These are phyloP conservation scores for Phaeolepiota aurea DNA, from an alignment of 768 basidiomycete species.

Conservation along the genomic window DNA sequence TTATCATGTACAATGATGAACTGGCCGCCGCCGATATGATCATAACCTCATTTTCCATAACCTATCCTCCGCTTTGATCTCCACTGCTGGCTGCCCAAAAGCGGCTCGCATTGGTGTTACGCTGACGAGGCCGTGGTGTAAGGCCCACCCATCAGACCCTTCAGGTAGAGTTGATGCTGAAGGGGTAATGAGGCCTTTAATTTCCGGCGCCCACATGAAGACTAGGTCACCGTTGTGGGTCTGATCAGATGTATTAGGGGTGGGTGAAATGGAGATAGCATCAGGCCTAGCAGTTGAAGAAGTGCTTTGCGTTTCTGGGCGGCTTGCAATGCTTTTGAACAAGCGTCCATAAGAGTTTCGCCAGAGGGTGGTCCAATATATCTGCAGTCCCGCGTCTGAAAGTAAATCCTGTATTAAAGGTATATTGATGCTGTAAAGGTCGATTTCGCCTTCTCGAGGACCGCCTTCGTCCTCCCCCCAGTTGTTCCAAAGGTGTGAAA, in stretches of 20 bases:
- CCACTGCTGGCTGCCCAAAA: conserved; percentile 53
- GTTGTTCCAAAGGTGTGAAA: conserved; percentile 69
- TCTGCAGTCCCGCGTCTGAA: conserved; percentile 48
- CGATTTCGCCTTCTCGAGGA: conserved; percentile 55
- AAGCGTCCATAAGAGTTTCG: conserved; percentile 77
- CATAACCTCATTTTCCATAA: conserved; percentile 56
- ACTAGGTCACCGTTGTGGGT: conserved; percentile 29
- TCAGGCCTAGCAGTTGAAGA: conserved; percentile 31
- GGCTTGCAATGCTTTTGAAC: conserved; percentile 45
- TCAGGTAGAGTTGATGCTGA: conserved; percentile 48
- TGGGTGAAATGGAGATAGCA: conserved; percentile 17
- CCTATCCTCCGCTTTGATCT: conserved; percentile 27
- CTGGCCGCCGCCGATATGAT: conserved; percentile 7
- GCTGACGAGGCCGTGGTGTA: conserved; percentile 60
- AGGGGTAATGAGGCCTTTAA: conserved; percentile 61
- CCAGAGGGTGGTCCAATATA: conserved; percentile 82
- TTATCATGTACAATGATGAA: too few relatives aligned
- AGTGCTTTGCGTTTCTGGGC: conserved; percentile 11
- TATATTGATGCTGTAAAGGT: conserved; percentile 83
- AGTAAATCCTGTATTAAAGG: conserved; percentile 68
- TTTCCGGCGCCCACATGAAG: conserved; percentile 70
- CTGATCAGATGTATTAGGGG: conserved; percentile 5
- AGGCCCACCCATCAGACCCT: conserved; percentile 80
- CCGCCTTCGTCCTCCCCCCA: conserved; percentile 71
- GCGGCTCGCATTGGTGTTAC: conserved; percentile 72